These are phyloP conservation scores for Trichosporon ovoides DNA, from an alignment of 1,284 basidiomycete genomes.

Conservation along the genomic window DNA sequence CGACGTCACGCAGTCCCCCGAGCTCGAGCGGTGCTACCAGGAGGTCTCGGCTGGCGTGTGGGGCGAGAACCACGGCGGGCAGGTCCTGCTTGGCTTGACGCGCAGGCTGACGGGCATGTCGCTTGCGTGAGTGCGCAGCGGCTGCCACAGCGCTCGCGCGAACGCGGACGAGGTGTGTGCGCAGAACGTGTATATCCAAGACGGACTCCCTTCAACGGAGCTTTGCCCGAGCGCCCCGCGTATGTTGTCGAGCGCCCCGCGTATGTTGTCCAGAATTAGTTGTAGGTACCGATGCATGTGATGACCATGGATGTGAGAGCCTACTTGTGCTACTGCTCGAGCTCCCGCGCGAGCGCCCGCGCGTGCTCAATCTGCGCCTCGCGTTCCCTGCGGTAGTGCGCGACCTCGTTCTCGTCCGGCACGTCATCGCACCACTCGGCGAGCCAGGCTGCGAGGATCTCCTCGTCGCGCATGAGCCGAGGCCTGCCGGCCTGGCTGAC, in stretches of 20 bases:
- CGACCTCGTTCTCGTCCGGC: constrained; percentile 51
- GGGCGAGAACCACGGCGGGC: constrained; percentile 36
- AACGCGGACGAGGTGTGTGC: not conserved
- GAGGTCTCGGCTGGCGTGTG: constrained; percentile 42
- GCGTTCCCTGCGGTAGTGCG: constrained; percentile 10
- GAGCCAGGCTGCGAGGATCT: constrained; percentile 59
- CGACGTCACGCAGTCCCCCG: constrained; percentile 26
- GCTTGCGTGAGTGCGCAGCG: not conserved
- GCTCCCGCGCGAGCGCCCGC: not conserved
- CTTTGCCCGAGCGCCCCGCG: no score
- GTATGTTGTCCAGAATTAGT: no score
- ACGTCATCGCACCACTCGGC: constrained; percentile 61
- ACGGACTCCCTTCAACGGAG: not conserved
- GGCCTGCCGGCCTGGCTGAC: constrained; percentile 50
- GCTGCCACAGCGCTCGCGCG: not conserved
- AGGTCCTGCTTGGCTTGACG: constrained; percentile 32
- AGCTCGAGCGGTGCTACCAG: constrained; percentile 37
- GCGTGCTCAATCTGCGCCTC: not conserved
- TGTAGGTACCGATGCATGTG: no score
- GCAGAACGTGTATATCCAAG: not conserved
- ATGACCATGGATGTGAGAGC: no score
- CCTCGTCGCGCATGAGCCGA: constrained; percentile 50
- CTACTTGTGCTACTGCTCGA: no score
- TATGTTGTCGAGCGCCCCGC: no score
- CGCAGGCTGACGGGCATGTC: constrained; percentile 16